Base-by-base conservation (phyloP, 768 basidiomycete species). In the Cystoderma amianthinum region DNA sequence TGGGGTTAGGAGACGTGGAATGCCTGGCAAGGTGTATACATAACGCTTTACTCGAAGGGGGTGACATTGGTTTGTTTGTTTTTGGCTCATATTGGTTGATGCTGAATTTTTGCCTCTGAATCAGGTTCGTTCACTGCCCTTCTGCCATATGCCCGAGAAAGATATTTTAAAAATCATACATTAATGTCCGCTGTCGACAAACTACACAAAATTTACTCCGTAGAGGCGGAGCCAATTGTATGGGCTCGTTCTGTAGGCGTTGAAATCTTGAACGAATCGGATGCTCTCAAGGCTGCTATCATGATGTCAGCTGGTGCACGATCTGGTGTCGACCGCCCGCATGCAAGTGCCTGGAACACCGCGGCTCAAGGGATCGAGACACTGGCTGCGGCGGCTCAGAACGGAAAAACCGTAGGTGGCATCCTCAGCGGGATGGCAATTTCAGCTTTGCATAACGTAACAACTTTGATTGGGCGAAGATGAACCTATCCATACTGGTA, bases 241-340 rank as follows among this genome's bases (percentile, higher is more conserved):
- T 92, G 88, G 88, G 81, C 80, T 2, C 78, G 95, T 40, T 85
- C 86, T 0, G 74, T 83, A 12, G 96, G 96, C 1, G 56, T 97
- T 15, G 95, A 98, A 52, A 80, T 96, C 9, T 50, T 98, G 33
- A 96, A 98, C 53, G 93, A 98, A 61, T 62, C 96, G 12, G 83
- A 85, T 44, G 67, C 78, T 0, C 49, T 98, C 45, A 97, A 98
- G 64, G 75, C 77, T 12, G 78, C 83, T 1, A 57, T 99, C 12
- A 91, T 98, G 87, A 72, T 81, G 55, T 67, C 73, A 11, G 94
- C 87, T 7, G 94, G 73, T 41, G 67, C 68, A n/a, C 52, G 55
- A 32, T 12, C 7, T 16, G 40, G 44, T 7, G 41, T 43, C 19
- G 48, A 39, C 9, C 44, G 37, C 4, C 19, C 44, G 13, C 28